These are phyloP conservation scores for Macrophomina tecta DNA, from an alignment of 2,329 filamentous ascomycete genomes.

Conservation along the genomic window DNA sequence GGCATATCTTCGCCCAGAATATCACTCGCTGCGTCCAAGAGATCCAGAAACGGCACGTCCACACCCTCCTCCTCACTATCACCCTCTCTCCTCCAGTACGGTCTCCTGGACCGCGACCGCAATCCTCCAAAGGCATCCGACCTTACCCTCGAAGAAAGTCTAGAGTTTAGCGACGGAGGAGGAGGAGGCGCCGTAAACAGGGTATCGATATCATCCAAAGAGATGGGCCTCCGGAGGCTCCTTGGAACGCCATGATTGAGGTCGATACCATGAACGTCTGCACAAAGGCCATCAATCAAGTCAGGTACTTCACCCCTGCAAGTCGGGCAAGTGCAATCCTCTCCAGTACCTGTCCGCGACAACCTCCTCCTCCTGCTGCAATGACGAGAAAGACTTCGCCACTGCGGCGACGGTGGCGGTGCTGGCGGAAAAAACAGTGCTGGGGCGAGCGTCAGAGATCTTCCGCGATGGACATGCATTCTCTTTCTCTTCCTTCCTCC, in stretches of 20 bases:
- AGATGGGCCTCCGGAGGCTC: not conserved
- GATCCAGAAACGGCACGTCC: not conserved
- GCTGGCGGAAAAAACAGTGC: not conserved
- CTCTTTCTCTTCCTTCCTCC: not conserved
- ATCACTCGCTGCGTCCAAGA: conserved; percentile 6
- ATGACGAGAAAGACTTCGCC: not conserved
- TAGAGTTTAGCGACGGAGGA: not conserved
- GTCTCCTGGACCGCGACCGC: not conserved
- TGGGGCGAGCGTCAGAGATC: not conserved
- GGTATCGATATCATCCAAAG: no score
- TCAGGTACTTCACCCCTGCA: not conserved
- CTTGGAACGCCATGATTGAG: not conserved
- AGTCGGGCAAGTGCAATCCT: not conserved
- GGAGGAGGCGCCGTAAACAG: no score
- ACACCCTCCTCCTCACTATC: not conserved
- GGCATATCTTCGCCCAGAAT: not conserved
- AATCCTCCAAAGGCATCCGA: not conserved
- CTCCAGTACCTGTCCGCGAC: not conserved
- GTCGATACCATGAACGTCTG: not conserved
- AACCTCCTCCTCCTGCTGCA: no score
- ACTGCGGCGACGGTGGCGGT: not conserved
- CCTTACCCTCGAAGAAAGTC: not conserved
- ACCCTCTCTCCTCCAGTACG: not conserved
- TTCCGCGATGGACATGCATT: not conserved
- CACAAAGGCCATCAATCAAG: conserved; percentile 6